phyloP scores from a whole-genome alignment of 768 basidiomycete species.

The Cubamyces sp. region DNA sequence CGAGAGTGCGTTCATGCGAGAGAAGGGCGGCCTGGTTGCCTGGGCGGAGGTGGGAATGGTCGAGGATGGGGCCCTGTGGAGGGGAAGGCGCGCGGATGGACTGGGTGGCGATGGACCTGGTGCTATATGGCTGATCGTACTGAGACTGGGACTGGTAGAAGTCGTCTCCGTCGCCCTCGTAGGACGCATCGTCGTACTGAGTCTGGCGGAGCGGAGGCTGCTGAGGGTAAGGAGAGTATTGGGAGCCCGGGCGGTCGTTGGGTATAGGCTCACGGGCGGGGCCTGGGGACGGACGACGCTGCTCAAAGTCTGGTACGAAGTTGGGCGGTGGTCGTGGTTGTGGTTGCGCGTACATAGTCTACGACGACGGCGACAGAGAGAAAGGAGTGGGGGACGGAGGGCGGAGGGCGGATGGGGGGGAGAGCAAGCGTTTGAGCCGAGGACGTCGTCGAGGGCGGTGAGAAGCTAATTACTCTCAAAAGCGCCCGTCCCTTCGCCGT shows the following conservation, averaged over 20 bases:
- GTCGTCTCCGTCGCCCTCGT: constrained; percentile 33
- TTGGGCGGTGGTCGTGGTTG: constrained; percentile 28
- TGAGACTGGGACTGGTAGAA: constrained; percentile 34
- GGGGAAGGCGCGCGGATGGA: constrained; percentile 67
- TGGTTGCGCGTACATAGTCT: constrained; percentile 31
- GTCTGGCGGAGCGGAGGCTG: constrained; percentile 16
- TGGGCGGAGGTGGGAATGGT: constrained; percentile 91
- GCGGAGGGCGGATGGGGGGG: constrained; percentile 10
- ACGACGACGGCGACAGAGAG: constrained; percentile 5
- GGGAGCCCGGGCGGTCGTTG: constrained; percentile 22
- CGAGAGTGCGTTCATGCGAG: constrained; percentile 94
- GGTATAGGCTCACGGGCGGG: constrained; percentile 19
- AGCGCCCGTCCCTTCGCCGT: neutral
- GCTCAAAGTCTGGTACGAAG: constrained; percentile 31
- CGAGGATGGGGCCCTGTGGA: constrained; percentile 70
- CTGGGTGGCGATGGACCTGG: constrained; percentile 32
- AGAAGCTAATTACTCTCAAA: constrained; percentile 9
- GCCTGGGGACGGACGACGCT: constrained; percentile 21
- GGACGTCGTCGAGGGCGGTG: constrained; percentile 18
- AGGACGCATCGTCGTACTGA: constrained; percentile 21
- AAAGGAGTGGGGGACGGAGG: constrained; percentile 6
- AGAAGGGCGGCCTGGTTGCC: constrained; percentile 92
- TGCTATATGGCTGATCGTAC: constrained; percentile 26
- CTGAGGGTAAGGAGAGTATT: constrained; percentile 27
- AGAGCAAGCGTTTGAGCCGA: neutral